A percentile compares a stretch with the other conserved stretches of the same genome.
Evolutionary conservation across 2,329 filamentous ascomycete genomes (phyloP).

Genomic region (Hansfordia pulvinata): DNA sequence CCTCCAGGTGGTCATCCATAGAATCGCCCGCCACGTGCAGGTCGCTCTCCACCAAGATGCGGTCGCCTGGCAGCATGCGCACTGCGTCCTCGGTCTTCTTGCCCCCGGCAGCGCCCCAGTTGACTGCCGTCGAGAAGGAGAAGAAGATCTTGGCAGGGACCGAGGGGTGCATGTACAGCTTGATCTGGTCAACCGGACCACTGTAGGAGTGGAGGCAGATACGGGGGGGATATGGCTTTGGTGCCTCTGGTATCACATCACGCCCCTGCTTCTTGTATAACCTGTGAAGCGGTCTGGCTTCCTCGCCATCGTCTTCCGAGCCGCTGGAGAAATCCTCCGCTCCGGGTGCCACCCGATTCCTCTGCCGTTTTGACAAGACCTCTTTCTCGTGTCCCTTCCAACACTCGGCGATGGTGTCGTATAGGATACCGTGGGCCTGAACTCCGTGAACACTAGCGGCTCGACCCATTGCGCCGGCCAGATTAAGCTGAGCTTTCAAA

Average conservation of each 20-base stretch:
- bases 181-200: slow-evolving; percentile 59
- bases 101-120: slow-evolving; percentile 44
- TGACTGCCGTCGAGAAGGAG: slow-evolving; percentile 78
- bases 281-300: slow-evolving; percentile 14
- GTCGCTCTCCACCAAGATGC: slow-evolving; percentile 81
- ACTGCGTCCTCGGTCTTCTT: slow-evolving; percentile 50
- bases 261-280: slow-evolving; percentile 8
- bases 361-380: slow-evolving; percentile 45
- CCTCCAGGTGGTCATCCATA: slow-evolving; percentile 69
- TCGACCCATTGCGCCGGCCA: slow-evolving; percentile 54
- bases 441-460: slow-evolving; percentile 62
- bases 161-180: slow-evolving; percentile 60
- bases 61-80: slow-evolving; percentile 59
- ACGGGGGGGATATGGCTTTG: slow-evolving; percentile 65
- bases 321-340: slow-evolving; percentile 30
- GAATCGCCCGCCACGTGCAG: slow-evolving; percentile 65
- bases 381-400: slow-evolving; percentile 61
- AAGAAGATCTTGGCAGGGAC: slow-evolving; percentile 73
- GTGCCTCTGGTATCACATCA: slow-evolving; percentile 8
- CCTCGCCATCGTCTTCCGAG: slow-evolving; percentile 22
- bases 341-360: slow-evolving; percentile 29
- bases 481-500: slow-evolving; percentile 51
- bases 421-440: slow-evolving; percentile 59
- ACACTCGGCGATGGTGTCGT: slow-evolving; percentile 46
- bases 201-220: slow-evolving; percentile 94